Evolutionary conservation across 2,329 filamentous ascomycete species (phyloP).

Genomic region (Aspergillus hiratsukae): DNA sequence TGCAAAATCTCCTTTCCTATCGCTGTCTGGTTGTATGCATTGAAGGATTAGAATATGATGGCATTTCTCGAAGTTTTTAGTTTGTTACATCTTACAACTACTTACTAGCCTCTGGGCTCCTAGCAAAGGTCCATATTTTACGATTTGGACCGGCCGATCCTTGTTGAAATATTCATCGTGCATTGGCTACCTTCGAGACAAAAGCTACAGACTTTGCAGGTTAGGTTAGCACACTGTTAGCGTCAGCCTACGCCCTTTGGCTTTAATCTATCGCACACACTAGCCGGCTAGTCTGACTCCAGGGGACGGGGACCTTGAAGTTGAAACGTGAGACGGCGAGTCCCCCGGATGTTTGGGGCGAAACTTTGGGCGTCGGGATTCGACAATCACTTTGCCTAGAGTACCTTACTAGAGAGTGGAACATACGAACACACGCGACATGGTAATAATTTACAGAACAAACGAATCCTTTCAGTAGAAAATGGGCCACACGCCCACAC

Average conservation of each 20-base stretch:
- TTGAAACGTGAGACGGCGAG: constrained; percentile 1
- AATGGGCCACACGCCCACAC: not conserved
- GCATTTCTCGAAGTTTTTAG: no score
- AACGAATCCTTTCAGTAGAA: constrained; percentile 1
- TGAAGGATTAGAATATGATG: no score
- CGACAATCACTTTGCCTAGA: not conserved
- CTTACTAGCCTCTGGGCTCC: not conserved
- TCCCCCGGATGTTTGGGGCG: constrained; percentile 12
- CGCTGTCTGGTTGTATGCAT: not conserved
- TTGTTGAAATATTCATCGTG: constrained; percentile 7
- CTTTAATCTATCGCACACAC: constrained; percentile 12
- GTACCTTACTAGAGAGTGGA: no score
- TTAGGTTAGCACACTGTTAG: constrained; percentile 6
- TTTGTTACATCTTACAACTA: no score
- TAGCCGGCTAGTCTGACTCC: not conserved
- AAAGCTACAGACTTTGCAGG: not conserved
- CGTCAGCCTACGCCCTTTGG: constrained; percentile 7
- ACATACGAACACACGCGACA: not conserved
- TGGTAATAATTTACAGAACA: not conserved
- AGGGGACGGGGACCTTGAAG: constrained; percentile 12
- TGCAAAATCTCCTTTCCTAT: not conserved
- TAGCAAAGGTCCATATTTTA: constrained; percentile 1
- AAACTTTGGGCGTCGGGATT: constrained; percentile 12
- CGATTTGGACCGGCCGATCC: constrained; percentile 9
- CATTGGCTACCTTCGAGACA: not conserved